Conservation (phyloP, 805 yeast species). For the Candida stauntonica region DNA sequence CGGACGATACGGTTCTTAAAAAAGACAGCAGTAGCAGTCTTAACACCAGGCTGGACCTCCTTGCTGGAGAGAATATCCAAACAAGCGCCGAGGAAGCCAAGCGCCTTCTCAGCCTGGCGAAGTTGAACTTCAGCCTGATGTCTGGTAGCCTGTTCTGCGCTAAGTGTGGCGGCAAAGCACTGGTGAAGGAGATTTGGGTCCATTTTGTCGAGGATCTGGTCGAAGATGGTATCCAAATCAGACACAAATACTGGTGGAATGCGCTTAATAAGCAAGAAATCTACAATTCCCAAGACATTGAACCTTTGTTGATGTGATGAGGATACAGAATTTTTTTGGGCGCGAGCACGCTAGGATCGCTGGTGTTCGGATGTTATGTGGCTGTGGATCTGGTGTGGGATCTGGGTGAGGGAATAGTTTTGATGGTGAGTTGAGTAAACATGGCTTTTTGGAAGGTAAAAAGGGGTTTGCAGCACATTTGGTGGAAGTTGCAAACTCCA, state of each 20-base stretch:
- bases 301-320: slow-evolving; percentile 2
- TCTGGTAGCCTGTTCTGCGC: slow-evolving; percentile 57
- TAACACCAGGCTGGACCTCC: slow-evolving; percentile 47
- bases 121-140: slow-evolving; percentile 68
- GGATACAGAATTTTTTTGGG: slow-evolving; percentile 4
- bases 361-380: slow-evolving; percentile 3
- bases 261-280: no score
- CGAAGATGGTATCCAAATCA: no score
- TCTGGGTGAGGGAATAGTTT: neutral
- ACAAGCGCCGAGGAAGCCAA: slow-evolving; percentile 82
- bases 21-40: slow-evolving; percentile 74
- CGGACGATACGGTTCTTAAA: slow-evolving; percentile 70
- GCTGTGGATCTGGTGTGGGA: neutral
- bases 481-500: no score
- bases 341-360: no score
- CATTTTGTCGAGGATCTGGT: slow-evolving; percentile 37
- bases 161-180: slow-evolving; percentile 77
- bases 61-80: slow-evolving; percentile 62
- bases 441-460: no score
- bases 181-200: slow-evolving; percentile 63
- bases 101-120: slow-evolving; percentile 47
- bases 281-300: no score
- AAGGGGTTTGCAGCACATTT: no score
- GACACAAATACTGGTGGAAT: no score
- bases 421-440: no score